These are phyloP conservation scores for Melanomma pulvis-pyrius DNA, from an alignment of 495 filamentous ascomycete species.

Conservation along the genomic window DNA sequence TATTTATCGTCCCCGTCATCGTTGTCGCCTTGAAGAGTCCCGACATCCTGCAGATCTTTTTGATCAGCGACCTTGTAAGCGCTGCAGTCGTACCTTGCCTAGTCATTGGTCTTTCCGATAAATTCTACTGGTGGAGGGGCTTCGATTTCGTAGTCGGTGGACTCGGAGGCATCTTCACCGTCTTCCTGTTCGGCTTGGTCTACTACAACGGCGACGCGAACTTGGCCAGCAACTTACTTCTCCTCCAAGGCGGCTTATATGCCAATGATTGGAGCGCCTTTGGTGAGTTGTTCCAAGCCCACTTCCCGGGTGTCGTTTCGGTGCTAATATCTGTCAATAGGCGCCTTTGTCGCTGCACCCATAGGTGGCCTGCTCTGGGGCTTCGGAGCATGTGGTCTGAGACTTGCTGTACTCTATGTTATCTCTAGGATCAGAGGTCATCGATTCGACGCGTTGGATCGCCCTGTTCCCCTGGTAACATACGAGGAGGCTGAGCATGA, in stretches of 20 bases:
- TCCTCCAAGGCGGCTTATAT: constrained; percentile 71
- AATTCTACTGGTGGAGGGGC: constrained; percentile 71
- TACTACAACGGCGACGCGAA: constrained; percentile 63
- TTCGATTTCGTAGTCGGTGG: constrained; percentile 74
- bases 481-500: constrained; percentile 21
- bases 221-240: constrained; percentile 64
- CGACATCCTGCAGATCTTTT: constrained; percentile 72
- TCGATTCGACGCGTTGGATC: constrained; percentile 66
- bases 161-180: constrained; percentile 69
- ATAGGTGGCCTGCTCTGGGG: constrained; percentile 72
- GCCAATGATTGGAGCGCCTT: constrained; percentile 73
- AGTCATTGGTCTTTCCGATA: constrained; percentile 63
- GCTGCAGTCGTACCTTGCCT: constrained; percentile 70
- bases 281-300: constrained; percentile 45
- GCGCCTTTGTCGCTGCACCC: constrained; percentile 77
- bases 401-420: constrained; percentile 57
- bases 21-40: constrained; percentile 71
- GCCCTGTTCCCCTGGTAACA: constrained; percentile 43
- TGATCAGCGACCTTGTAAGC: constrained; percentile 74
- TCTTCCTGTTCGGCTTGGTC: constrained; percentile 74
- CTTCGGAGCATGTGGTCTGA: constrained; percentile 58
- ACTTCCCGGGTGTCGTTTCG: neutral
- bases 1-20: constrained; percentile 70
- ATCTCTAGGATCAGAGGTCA: constrained; percentile 55
- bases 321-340: constrained; percentile 27